Evolutionary conservation across 2,329 filamentous ascomycete genomes (phyloP).

Genomic region (Fusarium metavorans): DNA sequence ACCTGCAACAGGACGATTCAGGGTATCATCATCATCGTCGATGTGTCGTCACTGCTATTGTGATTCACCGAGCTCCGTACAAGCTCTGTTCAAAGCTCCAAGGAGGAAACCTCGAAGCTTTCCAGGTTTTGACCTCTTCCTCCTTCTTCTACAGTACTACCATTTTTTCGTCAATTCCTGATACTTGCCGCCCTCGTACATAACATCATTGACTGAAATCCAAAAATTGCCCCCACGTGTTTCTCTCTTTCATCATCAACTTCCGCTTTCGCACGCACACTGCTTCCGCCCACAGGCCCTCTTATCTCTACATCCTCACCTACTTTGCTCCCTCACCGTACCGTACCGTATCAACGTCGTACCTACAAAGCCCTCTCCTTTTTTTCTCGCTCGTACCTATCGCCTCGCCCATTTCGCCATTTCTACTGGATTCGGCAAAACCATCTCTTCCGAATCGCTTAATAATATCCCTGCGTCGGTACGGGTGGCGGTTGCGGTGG

Average conservation of each 20-base stretch:
- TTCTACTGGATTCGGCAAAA: conserved; percentile 34
- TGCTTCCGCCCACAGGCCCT: conserved; percentile 3
- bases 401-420: conserved; percentile 13
- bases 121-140: neutral
- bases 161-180: conserved; percentile 13
- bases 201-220: conserved; percentile 31
- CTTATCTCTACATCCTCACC: conserved; percentile 33
- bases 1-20: conserved; percentile 10
- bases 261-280: conserved; percentile 30
- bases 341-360: conserved; percentile 12
- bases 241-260: conserved; percentile 22
- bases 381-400: conserved; percentile 2
- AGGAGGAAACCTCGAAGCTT: neutral
- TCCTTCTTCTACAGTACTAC: neutral
- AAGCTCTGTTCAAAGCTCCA: neutral
- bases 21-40: conserved; percentile 8
- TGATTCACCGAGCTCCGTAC: conserved; percentile 25
- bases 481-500: conserved; percentile 22
- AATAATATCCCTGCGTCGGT: conserved; percentile 35
- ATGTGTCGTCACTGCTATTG: conserved; percentile 23
- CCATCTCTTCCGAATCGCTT: conserved; percentile 32
- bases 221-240: conserved; percentile 29
- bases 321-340: conserved; percentile 21
- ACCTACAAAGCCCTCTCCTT: neutral
- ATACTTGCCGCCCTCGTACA: conserved; percentile 18